Evolutionary conservation across 805 yeast genomes (phyloP).

Genomic region (Nakazawaea ernobii): DNA sequence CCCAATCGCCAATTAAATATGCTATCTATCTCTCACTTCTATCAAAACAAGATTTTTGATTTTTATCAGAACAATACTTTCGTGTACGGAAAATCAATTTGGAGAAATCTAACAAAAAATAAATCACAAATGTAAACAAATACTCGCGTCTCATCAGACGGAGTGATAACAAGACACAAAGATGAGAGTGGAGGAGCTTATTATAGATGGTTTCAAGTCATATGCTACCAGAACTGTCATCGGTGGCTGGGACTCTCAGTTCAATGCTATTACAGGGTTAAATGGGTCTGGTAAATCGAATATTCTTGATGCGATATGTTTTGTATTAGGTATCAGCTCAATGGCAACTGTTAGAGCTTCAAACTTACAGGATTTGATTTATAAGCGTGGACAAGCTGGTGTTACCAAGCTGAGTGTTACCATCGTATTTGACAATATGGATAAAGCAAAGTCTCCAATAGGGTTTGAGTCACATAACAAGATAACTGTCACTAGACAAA

Average conservation of each 20-base stretch:
- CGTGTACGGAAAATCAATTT: too few relatives aligned
- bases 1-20: too few relatives aligned
- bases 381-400: slow-evolving; percentile 97
- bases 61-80: too few relatives aligned
- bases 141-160: not conserved
- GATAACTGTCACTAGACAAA: slow-evolving; percentile 88
- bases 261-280: slow-evolving; percentile 95
- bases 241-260: slow-evolving; percentile 92
- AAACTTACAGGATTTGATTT: slow-evolving; percentile 87
- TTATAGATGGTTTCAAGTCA: slow-evolving; percentile 96
- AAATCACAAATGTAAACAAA: not conserved
- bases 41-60: too few relatives aligned
- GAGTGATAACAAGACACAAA: not conserved
- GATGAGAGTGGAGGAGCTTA: slow-evolving; percentile 94
- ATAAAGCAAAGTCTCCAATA: slow-evolving; percentile 71
- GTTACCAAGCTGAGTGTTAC: slow-evolving; percentile 96
- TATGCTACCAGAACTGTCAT: slow-evolving; percentile 96
- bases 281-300: slow-evolving; percentile 98
- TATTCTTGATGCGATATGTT: slow-evolving; percentile 93
- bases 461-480: slow-evolving; percentile 75
- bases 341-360: slow-evolving; percentile 95
- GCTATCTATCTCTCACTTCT: too few relatives aligned
- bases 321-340: slow-evolving; percentile 93
- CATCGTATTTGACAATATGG: slow-evolving; percentile 86
- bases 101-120: too few relatives aligned